Evolutionary conservation across 2,329 filamentous ascomycete species (phyloP), one percentile per base, ranked within the genome.

Genomic region (Ophiostoma himal-ulmi): DNA sequence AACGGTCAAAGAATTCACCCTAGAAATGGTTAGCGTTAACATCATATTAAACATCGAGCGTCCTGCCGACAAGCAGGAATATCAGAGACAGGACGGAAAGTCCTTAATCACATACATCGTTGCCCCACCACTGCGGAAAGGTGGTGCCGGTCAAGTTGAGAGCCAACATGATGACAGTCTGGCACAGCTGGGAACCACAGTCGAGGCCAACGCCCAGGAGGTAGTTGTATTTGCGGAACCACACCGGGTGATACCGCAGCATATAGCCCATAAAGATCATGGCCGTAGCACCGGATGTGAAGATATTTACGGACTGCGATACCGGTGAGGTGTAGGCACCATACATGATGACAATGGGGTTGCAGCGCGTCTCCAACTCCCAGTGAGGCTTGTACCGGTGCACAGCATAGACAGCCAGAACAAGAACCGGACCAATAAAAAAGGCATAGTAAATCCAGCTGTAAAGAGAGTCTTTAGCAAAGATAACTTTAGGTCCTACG

Each of bases 151-250:
- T 74, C 66, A 78, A 71, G 72, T 78, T 76, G 34, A 78, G 74
- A 3, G 73, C 74, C 13, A 78, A 73, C 71, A 78, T 76, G 67
- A 77, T 75, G 54, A 76, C 64, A 0, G 75, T 78, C 67, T 75
- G 73, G 69, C 75, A 76, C 22, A 78, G 68, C 70, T 78, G 76
- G 0, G 74, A 74, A 20, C 77, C 77, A 62, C 77, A 77, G 70
- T 81, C 80, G 7, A 81, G 76, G 1, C 79, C 80, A 2, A 79
- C 78, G 3, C 80, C 78, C 5, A 81, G 75, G n/a, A 82, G 76
- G 72, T 81, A 81, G 72, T 81, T 81, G 72, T 81, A 81, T 74
- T 81, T 81, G 6, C 78, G 76, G 77, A 81, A 82, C 80, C 80
- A 82, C 26, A 74, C 75, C 0, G 75, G 74, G 37, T 75, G 76